Evolutionary conservation across 2,329 filamentous ascomycete genomes (phyloP), one percentile per base, ranked within the genome.

Genomic region (Paracamarosporium sp.): DNA sequence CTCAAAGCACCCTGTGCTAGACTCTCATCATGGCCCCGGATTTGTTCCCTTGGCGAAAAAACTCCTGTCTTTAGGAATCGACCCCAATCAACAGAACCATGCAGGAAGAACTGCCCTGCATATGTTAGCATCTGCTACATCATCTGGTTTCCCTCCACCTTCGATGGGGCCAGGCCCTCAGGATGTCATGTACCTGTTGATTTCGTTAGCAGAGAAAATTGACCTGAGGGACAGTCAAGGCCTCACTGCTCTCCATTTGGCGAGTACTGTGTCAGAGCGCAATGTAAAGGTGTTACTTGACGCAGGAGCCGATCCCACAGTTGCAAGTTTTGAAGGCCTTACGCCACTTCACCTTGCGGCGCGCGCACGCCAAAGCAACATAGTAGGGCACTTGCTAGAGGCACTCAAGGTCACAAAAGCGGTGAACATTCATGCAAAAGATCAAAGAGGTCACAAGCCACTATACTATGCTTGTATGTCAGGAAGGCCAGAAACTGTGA

Each of bases 321-420:
- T 63, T 1, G 24, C 47, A 0, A 79, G 77, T 0, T 12, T 68
- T 4, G 70, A 79, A 6, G 75, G 75, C 0, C 62, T 76, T 43
- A 80, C 72, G 4, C 64, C 75, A 5, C 67, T 83, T 3, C 80
- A 82, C 45, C 51, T 82, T 17, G 77, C 79, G 1, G 68, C 76
- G 4, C 69, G 71, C 12, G 57, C 63, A 4, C 61, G 75, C 24
- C 60, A 76, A 35, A 63, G 60, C 40, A 79, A 80, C 22, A 66
- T 71, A 2, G 60, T 80, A 0, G 76, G 74, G 0, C 13, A 77
- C 24, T 47, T 71, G 5, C 43, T 64, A 15, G 57, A 57, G 12
- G 25, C 17, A 11, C 15, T 45, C n/a, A 45, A 35, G 17, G 5
- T 2, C 20, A 20, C 38, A 17, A 25, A n/a, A 4, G 17, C n/a